These are phyloP conservation scores for Pseudotulostoma volvatum DNA, from an alignment of 495 filamentous ascomycete genomes.

Conservation along the genomic window DNA sequence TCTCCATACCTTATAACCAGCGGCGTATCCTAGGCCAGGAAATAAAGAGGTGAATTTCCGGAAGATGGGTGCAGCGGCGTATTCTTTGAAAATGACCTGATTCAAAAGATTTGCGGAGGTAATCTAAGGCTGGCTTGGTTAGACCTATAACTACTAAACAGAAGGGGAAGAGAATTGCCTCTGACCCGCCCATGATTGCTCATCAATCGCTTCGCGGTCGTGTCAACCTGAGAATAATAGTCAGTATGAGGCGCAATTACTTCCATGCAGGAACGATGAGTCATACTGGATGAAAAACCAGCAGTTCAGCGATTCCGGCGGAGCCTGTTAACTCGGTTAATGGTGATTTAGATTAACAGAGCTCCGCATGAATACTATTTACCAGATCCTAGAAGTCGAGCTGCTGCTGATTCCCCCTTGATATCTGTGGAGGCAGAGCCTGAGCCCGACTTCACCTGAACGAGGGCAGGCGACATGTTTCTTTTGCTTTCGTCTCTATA, in stretches of 20 bases:
- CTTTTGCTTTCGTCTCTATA: too few species aligned
- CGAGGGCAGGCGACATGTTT: slow-evolving; percentile 36
- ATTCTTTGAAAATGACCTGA: slow-evolving; percentile 84
- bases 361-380: slow-evolving; percentile 12
- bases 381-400: slow-evolving; percentile 86
- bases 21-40: slow-evolving; percentile 90
- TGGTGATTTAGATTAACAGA: slow-evolving; percentile 1
- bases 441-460: slow-evolving; percentile 27
- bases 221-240: slow-evolving; percentile 56
- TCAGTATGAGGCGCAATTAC: neutral
- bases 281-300: slow-evolving; percentile 88
- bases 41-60: slow-evolving; percentile 91
- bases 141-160: neutral
- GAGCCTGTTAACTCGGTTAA: slow-evolving; percentile 41
- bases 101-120: slow-evolving; percentile 48
- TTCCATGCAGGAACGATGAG: neutral
- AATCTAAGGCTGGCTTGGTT: slow-evolving; percentile 32
- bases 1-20: slow-evolving; percentile 75
- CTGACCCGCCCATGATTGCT: slow-evolving; percentile 75
- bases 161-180: slow-evolving; percentile 1
- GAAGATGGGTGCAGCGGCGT: slow-evolving; percentile 48
- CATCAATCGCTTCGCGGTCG: slow-evolving; percentile 97
- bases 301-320: slow-evolving; percentile 89
- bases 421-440: slow-evolving; percentile 42
- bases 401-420: slow-evolving; percentile 79